Percentiles rank a stretch among this genome's conserved stretches.
Evolutionary conservation across 2,329 filamentous ascomycete species (phyloP).

Genomic region (Cladosporium oxysporum): DNA sequence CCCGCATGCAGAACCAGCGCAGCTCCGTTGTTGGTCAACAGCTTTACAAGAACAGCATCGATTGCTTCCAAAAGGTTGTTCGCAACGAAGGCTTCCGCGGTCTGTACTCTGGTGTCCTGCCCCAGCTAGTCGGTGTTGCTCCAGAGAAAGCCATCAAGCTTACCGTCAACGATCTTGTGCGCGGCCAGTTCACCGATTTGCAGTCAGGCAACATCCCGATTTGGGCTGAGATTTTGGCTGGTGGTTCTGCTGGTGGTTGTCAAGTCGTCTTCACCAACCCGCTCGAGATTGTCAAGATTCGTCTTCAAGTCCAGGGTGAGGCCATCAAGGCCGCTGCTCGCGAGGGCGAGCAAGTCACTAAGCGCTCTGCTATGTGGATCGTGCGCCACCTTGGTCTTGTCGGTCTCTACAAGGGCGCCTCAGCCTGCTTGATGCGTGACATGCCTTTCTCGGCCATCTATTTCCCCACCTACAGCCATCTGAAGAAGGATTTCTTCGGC

Average conservation of each 20-base stretch:
- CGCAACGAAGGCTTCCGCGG: constrained; percentile 88
- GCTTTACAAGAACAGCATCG: constrained; percentile 94
- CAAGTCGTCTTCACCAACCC: constrained; percentile 99
- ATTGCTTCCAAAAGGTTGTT: constrained; percentile 91
- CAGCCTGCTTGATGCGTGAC: constrained; percentile 90
- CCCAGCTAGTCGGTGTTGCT: constrained; percentile 95
- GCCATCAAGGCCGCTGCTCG: constrained; percentile 73
- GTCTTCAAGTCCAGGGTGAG: constrained; percentile 95
- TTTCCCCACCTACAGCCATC: constrained; percentile 93
- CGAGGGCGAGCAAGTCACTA: constrained; percentile 76
- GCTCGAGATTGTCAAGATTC: constrained; percentile 98
- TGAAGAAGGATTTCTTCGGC: constrained; percentile 93
- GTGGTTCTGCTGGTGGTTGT: constrained; percentile 86
- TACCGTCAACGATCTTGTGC: constrained; percentile 93
- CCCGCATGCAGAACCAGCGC: constrained; percentile 96
- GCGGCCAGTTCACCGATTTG: constrained; percentile 71
- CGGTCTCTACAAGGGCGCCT: constrained; percentile 95
- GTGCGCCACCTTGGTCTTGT: constrained; percentile 91
- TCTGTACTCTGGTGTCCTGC: constrained; percentile 90
- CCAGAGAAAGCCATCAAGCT: constrained; percentile 99
- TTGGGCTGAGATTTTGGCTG: constrained; percentile 76
- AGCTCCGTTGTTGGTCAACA: constrained; percentile 77
- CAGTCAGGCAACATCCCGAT: constrained; percentile 71
- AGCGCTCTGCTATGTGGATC: constrained; percentile 96
- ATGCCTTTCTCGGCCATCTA: constrained; percentile 98